Evolutionary conservation across 1,284 basidiomycete species (phyloP).

Genomic region (Pterulicium gracile): DNA sequence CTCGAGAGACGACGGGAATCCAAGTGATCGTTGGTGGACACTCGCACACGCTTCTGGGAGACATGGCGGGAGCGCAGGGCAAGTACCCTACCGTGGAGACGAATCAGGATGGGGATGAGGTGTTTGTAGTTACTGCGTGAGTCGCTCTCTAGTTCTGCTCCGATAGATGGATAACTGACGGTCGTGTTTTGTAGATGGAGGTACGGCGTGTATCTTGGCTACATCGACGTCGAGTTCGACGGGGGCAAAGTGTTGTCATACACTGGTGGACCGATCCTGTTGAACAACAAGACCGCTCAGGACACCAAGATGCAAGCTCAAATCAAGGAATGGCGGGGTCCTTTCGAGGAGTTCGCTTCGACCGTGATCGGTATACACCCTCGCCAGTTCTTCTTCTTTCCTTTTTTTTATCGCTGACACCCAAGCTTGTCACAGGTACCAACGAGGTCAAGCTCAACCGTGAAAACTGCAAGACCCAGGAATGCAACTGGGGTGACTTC

Average conservation of each 20-base stretch:
- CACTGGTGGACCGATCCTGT: conserved; percentile 27
- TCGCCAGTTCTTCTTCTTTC: conserved; percentile 15
- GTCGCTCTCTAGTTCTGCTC: background rate
- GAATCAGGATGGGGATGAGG: conserved; percentile 30
- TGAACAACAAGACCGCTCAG: conserved; percentile 24
- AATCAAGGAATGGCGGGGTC: conserved; percentile 24
- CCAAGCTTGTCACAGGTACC: no score
- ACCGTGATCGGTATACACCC: conserved; percentile 27
- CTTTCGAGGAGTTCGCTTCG: conserved; percentile 21
- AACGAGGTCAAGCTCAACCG: no score
- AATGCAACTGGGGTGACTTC: conserved; percentile 30
- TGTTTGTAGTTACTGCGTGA: conserved; percentile 28
- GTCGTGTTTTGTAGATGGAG: conserved; percentile 13
- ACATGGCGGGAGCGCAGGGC: conserved; percentile 23
- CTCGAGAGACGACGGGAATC: conserved; percentile 23
- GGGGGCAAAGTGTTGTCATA: conserved; percentile 24
- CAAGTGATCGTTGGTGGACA: conserved; percentile 30
- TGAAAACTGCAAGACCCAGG: conserved; percentile 22
- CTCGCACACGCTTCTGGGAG: conserved; percentile 30
- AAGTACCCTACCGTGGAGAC: conserved; percentile 29
- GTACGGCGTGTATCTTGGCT: conserved; percentile 32
- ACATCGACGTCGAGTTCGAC: conserved; percentile 29
- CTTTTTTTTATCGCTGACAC: no score
- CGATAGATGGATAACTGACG: background rate
- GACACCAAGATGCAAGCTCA: conserved; percentile 23